These are phyloP conservation scores for Exophiala dermatitidis DNA, from an alignment of 2,329 filamentous ascomycete species.

Conservation along the genomic window DNA sequence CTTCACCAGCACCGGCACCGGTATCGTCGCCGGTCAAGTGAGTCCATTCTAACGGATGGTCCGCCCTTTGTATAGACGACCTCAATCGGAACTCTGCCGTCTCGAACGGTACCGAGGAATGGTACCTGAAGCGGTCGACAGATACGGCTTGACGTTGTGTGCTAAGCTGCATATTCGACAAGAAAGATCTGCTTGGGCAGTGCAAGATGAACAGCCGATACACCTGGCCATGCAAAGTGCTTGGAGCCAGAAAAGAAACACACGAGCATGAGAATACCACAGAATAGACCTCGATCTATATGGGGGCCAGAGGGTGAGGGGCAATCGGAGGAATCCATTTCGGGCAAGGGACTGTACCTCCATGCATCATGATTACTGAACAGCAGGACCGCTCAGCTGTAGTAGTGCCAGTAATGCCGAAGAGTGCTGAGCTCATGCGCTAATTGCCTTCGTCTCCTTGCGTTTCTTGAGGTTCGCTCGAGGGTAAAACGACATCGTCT, in stretches of 20 bases:
- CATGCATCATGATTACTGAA: too few species aligned
- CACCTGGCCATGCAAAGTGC: not conserved
- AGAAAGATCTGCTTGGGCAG: too few species aligned
- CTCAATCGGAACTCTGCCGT: conserved; percentile 9
- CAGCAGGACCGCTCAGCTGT: too few species aligned
- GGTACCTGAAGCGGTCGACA: conserved; percentile 8
- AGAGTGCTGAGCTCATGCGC: not conserved
- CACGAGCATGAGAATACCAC: too few species aligned
- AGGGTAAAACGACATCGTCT: not conserved
- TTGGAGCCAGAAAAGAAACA: not conserved
- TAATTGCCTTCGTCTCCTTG: not conserved
- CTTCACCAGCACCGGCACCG: not conserved
- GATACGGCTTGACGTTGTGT: conserved; percentile 4
- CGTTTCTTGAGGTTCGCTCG: not conserved
- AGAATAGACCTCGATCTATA: too few species aligned
- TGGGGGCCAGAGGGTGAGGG: too few species aligned
- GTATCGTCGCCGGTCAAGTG: not conserved
- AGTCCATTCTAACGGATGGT: too few species aligned
- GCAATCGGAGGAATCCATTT: too few species aligned
- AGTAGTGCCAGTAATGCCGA: not conserved
- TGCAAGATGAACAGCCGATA: not conserved
- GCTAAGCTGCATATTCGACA: conserved; percentile 4
- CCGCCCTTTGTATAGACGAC: conserved; percentile 7
- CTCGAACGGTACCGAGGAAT: conserved; percentile 5
- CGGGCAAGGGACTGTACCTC: too few species aligned